Conservation (phyloP, 1,139 yeast genomes). For the Lipomyces yarrowii region DNA sequence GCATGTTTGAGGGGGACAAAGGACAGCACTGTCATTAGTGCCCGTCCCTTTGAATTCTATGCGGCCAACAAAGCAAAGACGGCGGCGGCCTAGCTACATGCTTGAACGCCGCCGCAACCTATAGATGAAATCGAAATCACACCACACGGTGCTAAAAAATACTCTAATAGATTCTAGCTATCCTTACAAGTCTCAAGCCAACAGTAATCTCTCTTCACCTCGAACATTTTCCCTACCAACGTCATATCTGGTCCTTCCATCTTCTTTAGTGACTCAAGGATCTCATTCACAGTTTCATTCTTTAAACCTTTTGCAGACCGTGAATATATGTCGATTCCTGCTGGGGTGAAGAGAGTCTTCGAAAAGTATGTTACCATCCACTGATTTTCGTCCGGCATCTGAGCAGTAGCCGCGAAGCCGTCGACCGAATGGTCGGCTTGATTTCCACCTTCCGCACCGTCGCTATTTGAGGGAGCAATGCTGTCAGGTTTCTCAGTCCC, state of each 20-base stretch:
- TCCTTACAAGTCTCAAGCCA: neutral
- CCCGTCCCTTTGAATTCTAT: too few species aligned
- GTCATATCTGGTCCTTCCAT: neutral
- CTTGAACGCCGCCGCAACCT: too few species aligned
- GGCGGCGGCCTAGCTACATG: too few species aligned
- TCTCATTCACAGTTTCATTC: neutral
- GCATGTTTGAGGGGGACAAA: too few species aligned
- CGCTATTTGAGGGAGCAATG: neutral
- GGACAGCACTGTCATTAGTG: too few species aligned
- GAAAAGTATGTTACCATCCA: conserved; percentile 2
- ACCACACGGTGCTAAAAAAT: too few species aligned
- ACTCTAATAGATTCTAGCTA: neutral
- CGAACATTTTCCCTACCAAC: neutral
- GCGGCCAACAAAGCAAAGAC: too few species aligned
- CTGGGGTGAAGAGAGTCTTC: neutral
- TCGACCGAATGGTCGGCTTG: neutral
- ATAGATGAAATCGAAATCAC: too few species aligned
- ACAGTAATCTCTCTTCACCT: neutral
- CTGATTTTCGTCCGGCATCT: neutral
- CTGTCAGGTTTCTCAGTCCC: conserved; percentile 1
- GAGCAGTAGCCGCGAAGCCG: neutral
- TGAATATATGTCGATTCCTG: neutral
- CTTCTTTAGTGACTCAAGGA: neutral
- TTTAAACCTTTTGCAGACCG: neutral
- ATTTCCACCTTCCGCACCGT: neutral